Evolutionary conservation across 768 basidiomycete species (phyloP).

Genomic region (Tricholoma saponaceum): DNA sequence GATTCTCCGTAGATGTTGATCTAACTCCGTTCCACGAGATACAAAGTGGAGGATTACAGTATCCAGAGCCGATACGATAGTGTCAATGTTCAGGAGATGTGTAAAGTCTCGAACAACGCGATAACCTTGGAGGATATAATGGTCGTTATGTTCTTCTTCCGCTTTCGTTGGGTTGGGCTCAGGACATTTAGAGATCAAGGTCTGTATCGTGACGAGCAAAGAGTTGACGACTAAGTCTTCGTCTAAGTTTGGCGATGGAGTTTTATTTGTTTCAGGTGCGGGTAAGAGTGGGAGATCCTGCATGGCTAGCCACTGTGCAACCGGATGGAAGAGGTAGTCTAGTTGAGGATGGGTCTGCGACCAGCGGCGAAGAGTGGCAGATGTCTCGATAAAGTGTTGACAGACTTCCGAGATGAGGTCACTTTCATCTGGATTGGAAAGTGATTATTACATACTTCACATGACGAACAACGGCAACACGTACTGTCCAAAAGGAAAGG

Average conservation of each 20-base stretch:
- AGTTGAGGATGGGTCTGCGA: conserved; percentile 21
- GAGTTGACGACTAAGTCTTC: conserved; percentile 44
- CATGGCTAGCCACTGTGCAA: conserved; percentile 26
- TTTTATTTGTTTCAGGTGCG: conserved; percentile 6
- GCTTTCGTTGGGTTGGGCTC: conserved; percentile 15
- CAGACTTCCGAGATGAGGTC: conserved; percentile 23
- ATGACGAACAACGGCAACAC: conserved; percentile 3
- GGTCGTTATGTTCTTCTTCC: conserved; percentile 34
- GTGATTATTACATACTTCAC: not conserved
- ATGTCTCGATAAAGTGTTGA: conserved; percentile 16
- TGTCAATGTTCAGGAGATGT: conserved; percentile 42
- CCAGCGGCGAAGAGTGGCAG: conserved; percentile 21
- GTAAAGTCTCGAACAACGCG: conserved; percentile 42
- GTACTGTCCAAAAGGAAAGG: conserved; percentile 35
- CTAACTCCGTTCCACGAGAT: conserved; percentile 26
- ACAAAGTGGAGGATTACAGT: conserved; percentile 36
- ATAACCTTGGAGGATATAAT: conserved; percentile 49
- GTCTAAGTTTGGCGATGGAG: conserved; percentile 25
- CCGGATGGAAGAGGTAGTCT: conserved; percentile 28
- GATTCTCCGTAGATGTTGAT: conserved; percentile 37
- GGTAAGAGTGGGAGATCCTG: conserved; percentile 17
- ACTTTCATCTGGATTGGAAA: conserved; percentile 31
- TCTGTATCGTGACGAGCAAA: conserved; percentile 65
- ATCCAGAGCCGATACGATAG: conserved; percentile 38
- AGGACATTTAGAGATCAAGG: conserved; percentile 41